These are phyloP conservation scores for Pythium rhizo-oryzae DNA, from an alignment of 352 stramenopile species.

Conservation along the genomic window DNA sequence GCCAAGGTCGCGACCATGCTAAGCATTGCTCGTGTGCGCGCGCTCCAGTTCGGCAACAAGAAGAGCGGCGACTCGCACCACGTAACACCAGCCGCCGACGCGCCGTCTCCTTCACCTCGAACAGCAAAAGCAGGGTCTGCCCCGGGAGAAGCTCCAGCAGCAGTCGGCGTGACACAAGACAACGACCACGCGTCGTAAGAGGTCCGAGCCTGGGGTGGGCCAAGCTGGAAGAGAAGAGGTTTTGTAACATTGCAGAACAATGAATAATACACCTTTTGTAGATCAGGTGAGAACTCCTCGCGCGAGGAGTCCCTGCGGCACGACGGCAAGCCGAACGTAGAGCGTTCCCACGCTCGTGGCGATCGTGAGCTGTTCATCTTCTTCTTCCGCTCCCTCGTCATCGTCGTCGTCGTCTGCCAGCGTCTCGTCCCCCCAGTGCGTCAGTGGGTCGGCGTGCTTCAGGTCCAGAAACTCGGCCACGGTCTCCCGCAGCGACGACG, in stretches of 20 bases:
- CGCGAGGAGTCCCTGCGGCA: constrained; percentile 29
- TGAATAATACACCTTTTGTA: too few species aligned
- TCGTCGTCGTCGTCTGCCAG: neutral
- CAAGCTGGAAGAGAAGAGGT: too few species aligned
- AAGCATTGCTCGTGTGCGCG: constrained; percentile 52
- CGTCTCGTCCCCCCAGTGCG: neutral
- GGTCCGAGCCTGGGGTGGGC: too few species aligned
- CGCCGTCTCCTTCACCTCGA: neutral
- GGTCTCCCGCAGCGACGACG: constrained; percentile 3
- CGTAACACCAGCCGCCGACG: neutral
- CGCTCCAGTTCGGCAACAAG: constrained; percentile 29
- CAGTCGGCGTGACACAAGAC: neutral
- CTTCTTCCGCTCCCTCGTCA: neutral
- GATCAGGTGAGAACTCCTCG: constrained; percentile 7
- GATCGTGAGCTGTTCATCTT: neutral
- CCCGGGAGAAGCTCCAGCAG: neutral
- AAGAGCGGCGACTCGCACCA: constrained; percentile 10
- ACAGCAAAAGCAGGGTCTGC: neutral
- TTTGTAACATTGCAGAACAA: too few species aligned
- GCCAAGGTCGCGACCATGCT: constrained; percentile 49
- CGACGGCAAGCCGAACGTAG: constrained; percentile 39
- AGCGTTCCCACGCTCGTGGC: constrained; percentile 29
- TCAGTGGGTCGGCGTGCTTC: neutral
- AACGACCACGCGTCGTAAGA: neutral
- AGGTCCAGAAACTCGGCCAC: constrained; percentile 30